Base-by-base conservation (phyloP, 2,329 filamentous ascomycete genomes). In the Tympanopsis confertula region DNA sequence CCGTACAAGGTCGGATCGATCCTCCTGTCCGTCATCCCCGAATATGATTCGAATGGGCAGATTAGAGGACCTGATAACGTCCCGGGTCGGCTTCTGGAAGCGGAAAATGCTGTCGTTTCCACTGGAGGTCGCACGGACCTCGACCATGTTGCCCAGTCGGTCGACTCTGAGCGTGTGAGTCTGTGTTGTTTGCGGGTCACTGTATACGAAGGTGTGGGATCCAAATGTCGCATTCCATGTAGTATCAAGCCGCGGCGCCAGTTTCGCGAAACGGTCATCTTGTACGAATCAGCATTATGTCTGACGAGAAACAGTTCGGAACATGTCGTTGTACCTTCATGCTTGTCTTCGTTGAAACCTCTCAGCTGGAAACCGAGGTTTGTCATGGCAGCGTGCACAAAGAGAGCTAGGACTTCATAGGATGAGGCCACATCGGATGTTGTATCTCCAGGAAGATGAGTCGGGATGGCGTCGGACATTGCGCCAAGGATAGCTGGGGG, bases 301-400 rank as follows among this genome's bases (percentile, higher is more conserved):
- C 12, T 20, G 18, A 29, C 14, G 13, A 33, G 17, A 17, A 41
- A 20, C 13, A 19, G 19, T n/a, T 3, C 19, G 12, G 22, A 12
- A 26, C 22, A 26, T n/a, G 7, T 26, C 7, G 12, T 48, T 62
- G 42, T 59, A 86, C 84, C 71, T 45, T 84, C 74, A 35, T 67
- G 74, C 52, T 87, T 76, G 38, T 89, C 86, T 58, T 96, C 86
- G 35, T 81, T 73, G n/a, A 94, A 78, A 2, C 88, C 88, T 14
- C 86, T 61, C 3, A 96, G 68, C 38, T 80, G 72, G 56, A 95
- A 96, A 44, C 78, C 84, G 2, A 89, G 75, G 5, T 80, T 78
- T 18, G 74, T 56, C 78, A 96, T 84, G 50, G 80, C 86, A 3
- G 86, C 82, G 57, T 98, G 89, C 15, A 80, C 68, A 44, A 93